phyloP scores from a whole-genome alignment of 345 rosid genomes.

The Crucihimalaya himalaica region DNA sequence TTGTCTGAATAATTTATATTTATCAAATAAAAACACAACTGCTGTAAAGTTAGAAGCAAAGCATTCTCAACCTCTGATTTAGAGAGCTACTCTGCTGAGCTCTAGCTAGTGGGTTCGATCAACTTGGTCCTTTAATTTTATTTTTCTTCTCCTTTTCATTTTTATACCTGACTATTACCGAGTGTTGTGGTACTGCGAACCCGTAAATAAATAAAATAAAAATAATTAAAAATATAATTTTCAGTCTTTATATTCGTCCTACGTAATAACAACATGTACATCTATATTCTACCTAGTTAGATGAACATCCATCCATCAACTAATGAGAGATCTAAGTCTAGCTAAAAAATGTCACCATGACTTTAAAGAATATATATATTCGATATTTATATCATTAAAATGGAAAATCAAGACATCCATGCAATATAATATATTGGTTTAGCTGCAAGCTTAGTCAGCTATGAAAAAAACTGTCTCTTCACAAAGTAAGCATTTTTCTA shows the following conservation, averaged over 20 bases:
- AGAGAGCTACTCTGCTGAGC: constrained; percentile 35
- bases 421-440: constrained; percentile 32
- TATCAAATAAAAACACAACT: constrained; percentile 16
- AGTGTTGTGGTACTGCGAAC: constrained; percentile 30
- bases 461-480: constrained; percentile 44
- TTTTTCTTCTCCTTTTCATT: background rate
- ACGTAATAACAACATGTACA: constrained; percentile 13
- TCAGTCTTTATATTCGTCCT: constrained; percentile 24
- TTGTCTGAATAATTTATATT: constrained; percentile 22
- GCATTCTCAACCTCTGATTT: constrained; percentile 35
- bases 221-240: background rate
- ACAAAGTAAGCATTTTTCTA: constrained; percentile 25
- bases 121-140: constrained; percentile 32
- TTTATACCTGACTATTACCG: constrained; percentile 21
- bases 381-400: background rate
- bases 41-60: constrained; percentile 43
- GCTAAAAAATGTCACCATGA: constrained; percentile 25
- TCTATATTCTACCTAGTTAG: constrained; percentile 31
- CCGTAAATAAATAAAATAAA: constrained; percentile 21
- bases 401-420: constrained; percentile 17
- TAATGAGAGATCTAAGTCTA: constrained; percentile 22
- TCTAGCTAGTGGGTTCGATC: constrained; percentile 42
- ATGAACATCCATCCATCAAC: constrained; percentile 29
- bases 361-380: constrained; percentile 9
- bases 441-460: constrained; percentile 44